Evolutionary conservation across 73 alveolate genomes (phyloP), one percentile per base, ranked within the genome.

Genomic region (Loxodes magnus): DNA sequence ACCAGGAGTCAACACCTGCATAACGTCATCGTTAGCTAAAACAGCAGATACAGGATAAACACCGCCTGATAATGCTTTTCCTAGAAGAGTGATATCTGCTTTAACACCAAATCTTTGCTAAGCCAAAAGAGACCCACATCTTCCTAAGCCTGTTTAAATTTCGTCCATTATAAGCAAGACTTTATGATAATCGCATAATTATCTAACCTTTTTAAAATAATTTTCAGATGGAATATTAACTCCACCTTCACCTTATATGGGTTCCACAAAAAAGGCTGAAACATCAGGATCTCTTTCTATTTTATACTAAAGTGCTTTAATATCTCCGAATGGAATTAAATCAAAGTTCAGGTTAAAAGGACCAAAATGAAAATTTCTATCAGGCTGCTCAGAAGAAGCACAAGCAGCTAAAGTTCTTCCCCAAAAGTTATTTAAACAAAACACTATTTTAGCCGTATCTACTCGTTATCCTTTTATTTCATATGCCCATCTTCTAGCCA

Each of bases 171-270:
- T 78, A 70, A 86, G 30, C 29, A 90, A 73, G 10, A 82, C 94
- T 51, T 79, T 77, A 71, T 86, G 64, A 65, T 79, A 57, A 15
- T 71, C 52, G 54, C 93, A 83, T 12, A 88, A 86, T 31, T 31
- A 9, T 9, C 41, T 9, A 1, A 71, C 74, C 34, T 67, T 35
- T 21, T 24, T 15, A 29, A 77, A 35, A 62, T 83, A 83, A 42
- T 72, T 76, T 6, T 58, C 70, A 24, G 35, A 64, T 3, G 98
- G 98, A 7, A 90, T 83, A 31, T 77, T 68, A 5, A 90, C 98
- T 15, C 98, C 98, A 4, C 82, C 94, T 52, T 90, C 98, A 3
- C 98, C 98, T 71, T 90, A 74, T 59, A 90, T 90, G n/a, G 96
- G 94, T 62, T 90, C 98, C 17, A 74, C 51, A 70, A 84, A 55